Conservation (phyloP, 371 early-diverging fungal species). For the Mortierella sp. region DNA sequence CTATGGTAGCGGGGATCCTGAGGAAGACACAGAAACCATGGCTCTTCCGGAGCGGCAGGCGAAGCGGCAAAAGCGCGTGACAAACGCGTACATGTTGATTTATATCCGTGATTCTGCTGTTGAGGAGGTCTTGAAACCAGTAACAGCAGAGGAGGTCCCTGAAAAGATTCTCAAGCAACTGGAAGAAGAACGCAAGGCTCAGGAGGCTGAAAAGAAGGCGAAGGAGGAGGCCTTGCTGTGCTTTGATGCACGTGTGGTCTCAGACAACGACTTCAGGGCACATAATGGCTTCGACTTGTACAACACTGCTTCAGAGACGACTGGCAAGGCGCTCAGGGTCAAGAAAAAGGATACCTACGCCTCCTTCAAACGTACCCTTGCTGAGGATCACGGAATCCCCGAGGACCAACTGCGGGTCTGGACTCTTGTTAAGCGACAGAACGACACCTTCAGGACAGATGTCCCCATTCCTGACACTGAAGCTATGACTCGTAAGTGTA, state of each 20-base stretch:
- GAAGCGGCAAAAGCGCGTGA: constrained; percentile 78
- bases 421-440: constrained; percentile 85
- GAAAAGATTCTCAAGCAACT: constrained; percentile 77
- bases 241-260: constrained; percentile 46
- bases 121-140: constrained; percentile 81
- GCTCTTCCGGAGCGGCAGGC: constrained; percentile 48
- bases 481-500: constrained; percentile 62
- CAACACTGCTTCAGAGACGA: constrained; percentile 68
- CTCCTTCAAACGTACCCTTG: constrained; percentile 67
- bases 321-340: constrained; percentile 65
- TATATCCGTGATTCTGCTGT: constrained; percentile 88
- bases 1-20: constrained; percentile 85
- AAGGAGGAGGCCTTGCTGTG: constrained; percentile 46
- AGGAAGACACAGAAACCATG: constrained; percentile 63
- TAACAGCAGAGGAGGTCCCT: constrained; percentile 83
- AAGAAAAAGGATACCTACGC: constrained; percentile 69
- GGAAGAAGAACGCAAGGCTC: constrained; percentile 31
- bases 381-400: constrained; percentile 64
- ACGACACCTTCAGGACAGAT: constrained; percentile 90
- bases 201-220: constrained; percentile 41
- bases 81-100: constrained; percentile 98
- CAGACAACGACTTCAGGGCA: constrained; percentile 70
- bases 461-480: constrained; percentile 65
- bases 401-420: constrained; percentile 84
- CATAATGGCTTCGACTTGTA: constrained; percentile 91